Conservation (phyloP, 257 asterid species). For the Gentiana macrophylla region DNA sequence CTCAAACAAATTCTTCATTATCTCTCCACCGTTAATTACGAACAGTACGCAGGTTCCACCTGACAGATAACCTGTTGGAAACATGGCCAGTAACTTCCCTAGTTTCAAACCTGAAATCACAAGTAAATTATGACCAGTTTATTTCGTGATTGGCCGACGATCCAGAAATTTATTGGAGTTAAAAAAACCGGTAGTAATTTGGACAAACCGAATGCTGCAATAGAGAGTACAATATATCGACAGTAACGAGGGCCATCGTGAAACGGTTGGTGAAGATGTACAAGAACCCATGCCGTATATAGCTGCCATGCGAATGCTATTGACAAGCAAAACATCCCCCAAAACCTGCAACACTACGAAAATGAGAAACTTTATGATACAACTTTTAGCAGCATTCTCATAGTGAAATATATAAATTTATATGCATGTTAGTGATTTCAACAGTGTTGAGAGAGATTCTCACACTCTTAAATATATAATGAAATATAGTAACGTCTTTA, state of each 20-base stretch:
- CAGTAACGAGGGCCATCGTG: constrained; percentile 48
- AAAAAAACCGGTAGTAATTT: no score
- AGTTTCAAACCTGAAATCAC: constrained; percentile 40
- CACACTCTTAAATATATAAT: no score
- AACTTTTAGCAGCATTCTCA: no score
- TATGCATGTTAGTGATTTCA: no score
- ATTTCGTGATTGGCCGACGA: neutral
- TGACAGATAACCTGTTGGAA: constrained; percentile 76
- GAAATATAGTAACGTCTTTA: no score
- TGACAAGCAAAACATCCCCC: constrained; percentile 60
- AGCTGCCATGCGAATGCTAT: constrained; percentile 69
- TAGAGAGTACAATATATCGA: constrained; percentile 70
- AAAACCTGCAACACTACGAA: constrained; percentile 33
- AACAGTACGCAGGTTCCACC: constrained; percentile 91
- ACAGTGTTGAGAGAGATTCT: no score
- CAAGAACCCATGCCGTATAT: constrained; percentile 69
- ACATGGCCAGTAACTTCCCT: constrained; percentile 57
- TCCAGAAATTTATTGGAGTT: neutral
- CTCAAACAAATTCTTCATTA: constrained; percentile 54
- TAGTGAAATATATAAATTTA: no score
- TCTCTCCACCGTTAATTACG: constrained; percentile 72
- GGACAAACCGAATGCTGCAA: constrained; percentile 68
- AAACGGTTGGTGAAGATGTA: constrained; percentile 74
- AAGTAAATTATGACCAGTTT: neutral
- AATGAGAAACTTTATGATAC: no score